Evolutionary conservation across 2,329 filamentous ascomycete genomes (phyloP).

Genomic region (Helotiales sp.): DNA sequence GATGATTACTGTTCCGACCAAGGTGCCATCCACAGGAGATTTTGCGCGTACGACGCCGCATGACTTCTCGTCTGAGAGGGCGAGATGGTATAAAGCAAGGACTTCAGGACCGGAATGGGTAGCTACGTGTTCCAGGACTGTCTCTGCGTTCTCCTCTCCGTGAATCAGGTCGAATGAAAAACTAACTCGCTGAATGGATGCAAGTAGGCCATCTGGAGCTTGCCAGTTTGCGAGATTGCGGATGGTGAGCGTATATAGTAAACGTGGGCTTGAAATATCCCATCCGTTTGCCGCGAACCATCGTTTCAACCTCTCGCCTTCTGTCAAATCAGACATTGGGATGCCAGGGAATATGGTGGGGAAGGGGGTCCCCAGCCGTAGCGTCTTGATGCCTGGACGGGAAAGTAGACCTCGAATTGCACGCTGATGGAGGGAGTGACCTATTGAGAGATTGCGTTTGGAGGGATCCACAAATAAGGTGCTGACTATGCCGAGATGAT

Average conservation of each 20-base stretch:
- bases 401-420: conserved; percentile 79
- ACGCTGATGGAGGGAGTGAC: conserved; percentile 82
- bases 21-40: conserved; percentile 57
- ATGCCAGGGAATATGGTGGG: conserved; percentile 88
- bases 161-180: conserved; percentile 67
- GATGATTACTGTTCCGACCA: conserved; percentile 65
- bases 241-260: conserved; percentile 64
- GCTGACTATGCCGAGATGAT: conserved; percentile 65
- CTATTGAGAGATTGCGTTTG: conserved; percentile 86
- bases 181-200: conserved; percentile 50
- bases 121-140: conserved; percentile 64
- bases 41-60: conserved; percentile 69
- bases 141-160: conserved; percentile 58
- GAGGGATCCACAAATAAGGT: conserved; percentile 87
- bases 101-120: conserved; percentile 63
- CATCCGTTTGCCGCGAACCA: conserved; percentile 93
- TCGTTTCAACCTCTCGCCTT: conserved; percentile 50
- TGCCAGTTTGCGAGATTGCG: conserved; percentile 60
- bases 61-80: conserved; percentile 57
- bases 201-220: conserved; percentile 61
- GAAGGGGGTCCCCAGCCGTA: conserved; percentile 79
- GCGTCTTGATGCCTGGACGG: conserved; percentile 69
- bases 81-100: conserved; percentile 65
- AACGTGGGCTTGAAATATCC: conserved; percentile 67
- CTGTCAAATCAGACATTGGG: conserved; percentile 59